Percentiles rank a stretch among this genome's conserved stretches.
These are phyloP conservation scores for Rubia yunnanensis DNA, from an alignment of 257 asterid genomes.

Conservation along the genomic window DNA sequence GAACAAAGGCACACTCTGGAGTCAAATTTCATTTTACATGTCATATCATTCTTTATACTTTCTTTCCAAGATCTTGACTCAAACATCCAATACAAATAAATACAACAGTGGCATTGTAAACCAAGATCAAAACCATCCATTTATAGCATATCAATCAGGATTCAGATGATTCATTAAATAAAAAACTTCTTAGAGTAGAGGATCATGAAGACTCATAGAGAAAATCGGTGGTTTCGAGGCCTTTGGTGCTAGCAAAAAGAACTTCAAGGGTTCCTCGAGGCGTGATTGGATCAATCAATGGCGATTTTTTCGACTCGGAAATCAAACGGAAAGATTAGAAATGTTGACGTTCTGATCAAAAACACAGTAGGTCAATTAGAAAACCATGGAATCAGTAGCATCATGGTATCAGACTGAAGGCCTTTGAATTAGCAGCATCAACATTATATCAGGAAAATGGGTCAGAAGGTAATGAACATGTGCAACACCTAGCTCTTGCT, in stretches of 20 bases:
- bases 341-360: neutral
- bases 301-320: neutral
- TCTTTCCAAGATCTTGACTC: neutral
- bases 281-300: constrained; percentile 30
- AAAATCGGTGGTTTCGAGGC: constrained; percentile 50
- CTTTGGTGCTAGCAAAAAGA: constrained; percentile 61
- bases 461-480: too few relatives aligned
- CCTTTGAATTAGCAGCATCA: too few relatives aligned
- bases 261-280: constrained; percentile 74
- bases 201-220: constrained; percentile 28
- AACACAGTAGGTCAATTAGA: too few relatives aligned
- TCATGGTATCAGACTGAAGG: too few relatives aligned
- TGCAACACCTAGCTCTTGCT: too few relatives aligned
- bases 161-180: neutral
- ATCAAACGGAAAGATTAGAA: neutral
- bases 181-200: neutral
- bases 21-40: neutral
- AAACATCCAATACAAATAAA: neutral
- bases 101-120: neutral
- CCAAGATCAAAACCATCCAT: neutral
- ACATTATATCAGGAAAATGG: too few relatives aligned
- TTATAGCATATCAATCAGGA: neutral
- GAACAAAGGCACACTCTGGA: neutral
- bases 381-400: too few relatives aligned
- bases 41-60: neutral